phyloP scores from a whole-genome alignment of 257 asterid genomes.

The Gardenia jasminoides region DNA sequence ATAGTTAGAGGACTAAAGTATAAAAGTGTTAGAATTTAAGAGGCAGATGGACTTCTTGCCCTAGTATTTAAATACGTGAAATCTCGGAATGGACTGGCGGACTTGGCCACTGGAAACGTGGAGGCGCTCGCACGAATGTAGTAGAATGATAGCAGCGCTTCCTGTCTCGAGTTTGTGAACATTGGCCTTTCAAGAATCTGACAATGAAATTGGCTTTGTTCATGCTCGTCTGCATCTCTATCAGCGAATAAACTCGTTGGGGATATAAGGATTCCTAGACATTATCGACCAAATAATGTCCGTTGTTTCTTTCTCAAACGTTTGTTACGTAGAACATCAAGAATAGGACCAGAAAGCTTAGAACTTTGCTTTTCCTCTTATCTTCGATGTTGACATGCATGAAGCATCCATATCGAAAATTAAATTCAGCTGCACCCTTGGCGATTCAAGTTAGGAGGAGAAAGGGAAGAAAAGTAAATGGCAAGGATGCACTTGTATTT shows the following conservation, averaged over 20 bases:
- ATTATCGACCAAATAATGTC: not conserved
- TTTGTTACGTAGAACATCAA: not conserved
- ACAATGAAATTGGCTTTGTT: not conserved
- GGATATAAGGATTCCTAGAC: not conserved
- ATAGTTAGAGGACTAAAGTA: no score
- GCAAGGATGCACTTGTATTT: not conserved
- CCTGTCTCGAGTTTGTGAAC: not conserved
- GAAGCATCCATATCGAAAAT: not conserved
- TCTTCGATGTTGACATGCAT: not conserved
- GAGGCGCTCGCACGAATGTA: not conserved
- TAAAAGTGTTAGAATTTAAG: no score
- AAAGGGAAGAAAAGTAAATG: not conserved
- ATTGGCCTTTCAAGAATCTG: not conserved
- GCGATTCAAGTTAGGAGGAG: not conserved
- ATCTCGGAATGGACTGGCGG: no score
- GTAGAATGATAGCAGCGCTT: not conserved
- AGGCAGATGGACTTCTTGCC: no score
- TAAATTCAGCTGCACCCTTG: not conserved
- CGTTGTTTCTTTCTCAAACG: not conserved
- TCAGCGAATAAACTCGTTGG: not conserved
- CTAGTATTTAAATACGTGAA: no score
- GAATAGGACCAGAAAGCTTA: conserved; percentile 1
- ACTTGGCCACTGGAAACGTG: not conserved
- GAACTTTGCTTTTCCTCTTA: not conserved
- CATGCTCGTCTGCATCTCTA: not conserved